Evolutionary conservation across 225 moss, liverwort and hornwort genomes (phyloP), one percentile per base, ranked within the genome.

Genomic region (Asterella californica): DNA sequence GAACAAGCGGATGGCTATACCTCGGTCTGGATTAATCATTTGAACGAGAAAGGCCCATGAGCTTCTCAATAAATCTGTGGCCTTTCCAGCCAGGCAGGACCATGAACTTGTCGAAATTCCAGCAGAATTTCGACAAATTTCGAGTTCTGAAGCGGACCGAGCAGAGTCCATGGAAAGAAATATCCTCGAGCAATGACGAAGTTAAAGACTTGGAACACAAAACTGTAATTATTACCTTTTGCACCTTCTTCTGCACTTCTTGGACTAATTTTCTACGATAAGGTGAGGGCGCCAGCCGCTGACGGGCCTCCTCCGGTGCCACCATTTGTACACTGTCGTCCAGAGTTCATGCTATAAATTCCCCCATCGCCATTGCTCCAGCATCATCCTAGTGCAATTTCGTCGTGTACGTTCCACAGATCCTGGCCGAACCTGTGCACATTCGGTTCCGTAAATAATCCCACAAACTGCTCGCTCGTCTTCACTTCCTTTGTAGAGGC

Each of bases 191-290:
- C 19, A 42, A 19, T n/a, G 34, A 18, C 38, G 47, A 24, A 37
- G 6, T 37, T 8, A 50, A 52, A 21, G 32, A 32, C 67, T 24
- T 15, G 36, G 11, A n/a, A n/a, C n/a, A 49, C 10, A 30, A 4
- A 74, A 19, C 9, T 2, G n/a, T 9, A 21, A 48, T 21, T 37
- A 6, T 24, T 89, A 91, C 93, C 91, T 93, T 96, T 74, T 91
- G 89, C 47, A 96, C 80, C 89, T 96, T 96, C 66, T 91, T 89
- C 77, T 91, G 88, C 18, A 96, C 92, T 90, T 94, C 96, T 53
- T 87, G 86, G 47, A 89, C 88, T 22, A 96, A 84, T 79, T 94
- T 94, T 68, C 87, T 91, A 78, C 90, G 81, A 79, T 90, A 96
- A 2, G 86, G 84, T 29, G 96, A 96, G 22, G 89, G 90, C 73